Evolutionary conservation across 768 basidiomycete genomes (phyloP), one percentile per base, ranked within the genome.

Genomic region (Melanogaster broomeanus): DNA sequence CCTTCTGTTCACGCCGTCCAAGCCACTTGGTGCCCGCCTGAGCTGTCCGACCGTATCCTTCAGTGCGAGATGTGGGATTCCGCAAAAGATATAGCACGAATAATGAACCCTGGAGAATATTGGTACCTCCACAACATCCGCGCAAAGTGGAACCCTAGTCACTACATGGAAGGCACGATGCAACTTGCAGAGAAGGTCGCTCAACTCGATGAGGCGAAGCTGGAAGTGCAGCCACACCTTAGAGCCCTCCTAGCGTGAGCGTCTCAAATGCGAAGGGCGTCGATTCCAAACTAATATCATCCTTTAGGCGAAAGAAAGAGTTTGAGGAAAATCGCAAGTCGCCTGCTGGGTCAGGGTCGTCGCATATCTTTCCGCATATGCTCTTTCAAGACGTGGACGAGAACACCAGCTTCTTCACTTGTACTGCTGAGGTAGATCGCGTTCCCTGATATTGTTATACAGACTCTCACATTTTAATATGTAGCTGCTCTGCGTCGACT

Each of bases 21-120:
- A 47, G 69, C 72, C 7, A 46, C 65, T 39, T 83, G 78, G 78
- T 84, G 80, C 61, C 72, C 78, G 11, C 61, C 70, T 6, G 69
- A 66, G 22, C 66, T 87, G 30, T 67, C 66, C 3, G 69, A 76
- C 13, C 64, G 60, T 22, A 73, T 82, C 16, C 59, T 88, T n/a
- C 77, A 72, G 42, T 73, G 86, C 27, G 78, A 79, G 56, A 78
- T 82, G 69, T 88, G 83, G 82, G 81, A 83, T 55, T 61, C 38
- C 1, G 82, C 86, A 12, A 68, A 64, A 2, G 49, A 57, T 21
- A 49, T 72, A 9, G 83, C 74, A 11, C 68, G 55, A 25, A 65
- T 53, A 2, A 80, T 88, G 77, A 61, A 67, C 37, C 58, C 68
- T 1, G 80, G 80, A 21, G 71, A 79, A 51, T 82, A 75, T 55